Conservation (phyloP, 129 eudicot species). For the Tagetes erecta region DNA sequence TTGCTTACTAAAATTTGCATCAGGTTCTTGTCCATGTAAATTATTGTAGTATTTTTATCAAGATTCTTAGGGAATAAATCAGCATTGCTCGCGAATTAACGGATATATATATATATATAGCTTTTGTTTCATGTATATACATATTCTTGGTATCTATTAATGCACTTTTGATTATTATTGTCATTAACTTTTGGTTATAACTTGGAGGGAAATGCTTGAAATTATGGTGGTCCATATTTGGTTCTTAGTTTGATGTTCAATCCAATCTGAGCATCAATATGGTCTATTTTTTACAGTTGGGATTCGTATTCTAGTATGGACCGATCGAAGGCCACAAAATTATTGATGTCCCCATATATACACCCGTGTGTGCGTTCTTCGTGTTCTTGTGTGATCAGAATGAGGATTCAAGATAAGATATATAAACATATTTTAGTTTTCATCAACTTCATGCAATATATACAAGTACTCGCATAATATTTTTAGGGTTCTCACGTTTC, state of each 20-base stretch:
- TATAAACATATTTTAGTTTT: background rate
- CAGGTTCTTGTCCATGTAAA: constrained; percentile 35
- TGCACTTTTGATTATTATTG: constrained; percentile 17
- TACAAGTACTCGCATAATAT: background rate
- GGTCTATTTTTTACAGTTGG: background rate
- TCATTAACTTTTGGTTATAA: background rate
- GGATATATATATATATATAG: background rate
- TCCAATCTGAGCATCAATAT: constrained; percentile 11
- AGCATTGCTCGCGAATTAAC: constrained; percentile 12
- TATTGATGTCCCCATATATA: constrained; percentile 13
- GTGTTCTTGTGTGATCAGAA: constrained; percentile 4
- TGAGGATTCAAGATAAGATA: background rate
- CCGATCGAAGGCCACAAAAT: constrained; percentile 21
- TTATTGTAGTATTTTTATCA: constrained; percentile 24
- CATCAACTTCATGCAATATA: background rate
- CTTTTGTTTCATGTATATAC: constrained; percentile 13
- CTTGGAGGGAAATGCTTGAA: constrained; percentile 15
- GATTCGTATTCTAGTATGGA: constrained; percentile 33
- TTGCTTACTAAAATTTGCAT: constrained; percentile 28
- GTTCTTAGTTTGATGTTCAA: constrained; percentile 7
- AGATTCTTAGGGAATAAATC: constrained; percentile 25
- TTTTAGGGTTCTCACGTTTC: background rate
- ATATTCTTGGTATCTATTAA: constrained; percentile 26
- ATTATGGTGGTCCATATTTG: constrained; percentile 9
- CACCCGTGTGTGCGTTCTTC: constrained; percentile 3